These are phyloP conservation scores for Saussurea involucrata DNA, from an alignment of 129 eudicot species.

Conservation along the genomic window DNA sequence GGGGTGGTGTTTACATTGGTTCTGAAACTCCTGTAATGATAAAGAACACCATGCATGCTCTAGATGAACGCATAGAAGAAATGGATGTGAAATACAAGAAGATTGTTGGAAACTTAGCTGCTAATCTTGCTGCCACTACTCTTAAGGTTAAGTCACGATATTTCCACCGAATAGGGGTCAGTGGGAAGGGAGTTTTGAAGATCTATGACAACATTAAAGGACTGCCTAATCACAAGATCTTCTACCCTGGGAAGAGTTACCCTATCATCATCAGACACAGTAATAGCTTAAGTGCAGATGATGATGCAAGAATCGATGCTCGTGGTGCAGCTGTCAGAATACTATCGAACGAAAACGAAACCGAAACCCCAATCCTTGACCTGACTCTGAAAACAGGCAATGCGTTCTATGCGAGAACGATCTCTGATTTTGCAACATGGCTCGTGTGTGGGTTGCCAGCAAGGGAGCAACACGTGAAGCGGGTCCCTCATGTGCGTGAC, in stretches of 20 bases:
- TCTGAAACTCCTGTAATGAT: constrained; percentile 73
- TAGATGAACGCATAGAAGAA: constrained; percentile 78
- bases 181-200: constrained; percentile 66
- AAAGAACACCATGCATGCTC: constrained; percentile 63
- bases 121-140: constrained; percentile 84
- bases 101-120: constrained; percentile 76
- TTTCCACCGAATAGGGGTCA: constrained; percentile 77
- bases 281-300: constrained; percentile 84
- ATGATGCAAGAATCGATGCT: constrained; percentile 87
- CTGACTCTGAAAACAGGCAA: constrained; percentile 81
- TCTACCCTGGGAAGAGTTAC: constrained; percentile 58
- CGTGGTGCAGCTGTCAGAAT: constrained; percentile 84
- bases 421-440: constrained; percentile 86
- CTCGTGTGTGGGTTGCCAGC: constrained; percentile 78
- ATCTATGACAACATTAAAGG: constrained; percentile 56
- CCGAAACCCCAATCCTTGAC: constrained; percentile 53
- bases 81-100: constrained; percentile 79
- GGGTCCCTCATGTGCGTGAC: constrained; percentile 71
- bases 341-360: constrained; percentile 31
- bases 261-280: constrained; percentile 73
- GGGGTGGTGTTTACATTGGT: constrained; percentile 79
- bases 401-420: constrained; percentile 79
- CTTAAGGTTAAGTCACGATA: constrained; percentile 75
- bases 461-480: constrained; percentile 71
- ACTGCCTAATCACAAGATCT: constrained; percentile 65